These are phyloP conservation scores for Neonectria magnoliae DNA, from an alignment of 2,329 filamentous ascomycete species.

Conservation along the genomic window DNA sequence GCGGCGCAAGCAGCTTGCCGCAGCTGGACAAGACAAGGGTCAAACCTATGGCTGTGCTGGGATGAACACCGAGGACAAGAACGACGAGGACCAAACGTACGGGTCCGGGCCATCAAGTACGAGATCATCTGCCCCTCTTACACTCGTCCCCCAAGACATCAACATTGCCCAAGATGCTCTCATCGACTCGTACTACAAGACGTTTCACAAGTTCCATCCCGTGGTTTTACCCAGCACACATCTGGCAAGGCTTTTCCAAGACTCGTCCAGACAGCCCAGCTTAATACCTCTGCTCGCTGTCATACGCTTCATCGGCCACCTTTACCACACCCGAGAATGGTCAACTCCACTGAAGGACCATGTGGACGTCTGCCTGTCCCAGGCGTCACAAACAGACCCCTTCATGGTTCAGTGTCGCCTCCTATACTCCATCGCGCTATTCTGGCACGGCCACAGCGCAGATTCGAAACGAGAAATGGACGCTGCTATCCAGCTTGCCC, in stretches of 20 bases:
- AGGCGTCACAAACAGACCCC: constrained; percentile 26
- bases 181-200: constrained; percentile 48
- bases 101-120: neutral
- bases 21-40: constrained; percentile 3
- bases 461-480: constrained; percentile 47
- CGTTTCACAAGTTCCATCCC: constrained; percentile 49
- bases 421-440: constrained; percentile 49
- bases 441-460: constrained; percentile 45
- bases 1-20: constrained; percentile 42
- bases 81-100: neutral
- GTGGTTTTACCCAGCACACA: constrained; percentile 37
- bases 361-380: constrained; percentile 17
- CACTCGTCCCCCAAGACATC: neutral
- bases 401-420: constrained; percentile 50
- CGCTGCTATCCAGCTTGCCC: constrained; percentile 65
- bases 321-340: constrained; percentile 43
- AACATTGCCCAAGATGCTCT: constrained; percentile 35
- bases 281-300: constrained; percentile 39
- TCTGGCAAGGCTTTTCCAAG: constrained; percentile 24
- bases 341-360: constrained; percentile 14
- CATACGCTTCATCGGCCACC: constrained; percentile 48
- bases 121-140: neutral
- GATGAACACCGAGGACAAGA: neutral
- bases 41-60: no score
- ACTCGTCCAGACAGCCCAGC: neutral